phyloP scores from a whole-genome alignment of 768 basidiomycete genomes.

The Rhodotorula babjevae region DNA sequence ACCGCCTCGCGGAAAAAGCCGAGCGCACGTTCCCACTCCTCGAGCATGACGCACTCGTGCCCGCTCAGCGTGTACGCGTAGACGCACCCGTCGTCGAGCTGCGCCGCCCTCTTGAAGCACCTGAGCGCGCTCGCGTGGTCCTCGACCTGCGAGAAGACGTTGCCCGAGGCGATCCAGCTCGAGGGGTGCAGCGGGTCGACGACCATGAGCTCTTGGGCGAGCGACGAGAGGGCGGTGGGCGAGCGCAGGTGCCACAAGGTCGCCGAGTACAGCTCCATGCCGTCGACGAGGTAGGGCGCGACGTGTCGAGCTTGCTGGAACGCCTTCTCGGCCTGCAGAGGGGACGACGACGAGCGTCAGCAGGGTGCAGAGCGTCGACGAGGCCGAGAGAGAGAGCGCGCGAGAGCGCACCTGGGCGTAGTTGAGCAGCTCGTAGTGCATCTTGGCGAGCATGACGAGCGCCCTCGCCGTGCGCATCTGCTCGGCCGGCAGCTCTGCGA shows the following conservation, averaged over 20 bases:
- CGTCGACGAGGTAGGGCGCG: conserved; percentile 82
- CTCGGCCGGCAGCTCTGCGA: conserved; percentile 67
- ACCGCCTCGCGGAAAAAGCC: conserved; percentile 87
- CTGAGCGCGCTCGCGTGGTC: conserved; percentile 87
- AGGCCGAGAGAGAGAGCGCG: conserved; percentile 4
- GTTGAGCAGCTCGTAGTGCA: conserved; percentile 82
- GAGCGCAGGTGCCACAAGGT: conserved; percentile 89
- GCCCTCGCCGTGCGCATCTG: conserved; percentile 74
- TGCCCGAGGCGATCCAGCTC: conserved; percentile 95
- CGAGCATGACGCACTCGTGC: conserved; percentile 86
- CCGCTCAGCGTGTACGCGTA: conserved; percentile 96
- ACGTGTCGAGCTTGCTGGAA: conserved; percentile 74
- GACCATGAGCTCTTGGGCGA: conserved; percentile 85
- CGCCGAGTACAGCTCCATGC: conserved; percentile 96
- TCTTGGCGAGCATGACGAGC: conserved; percentile 74
- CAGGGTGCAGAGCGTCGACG: no score
- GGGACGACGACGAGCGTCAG: neutral
- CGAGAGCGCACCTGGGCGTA: conserved; percentile 68
- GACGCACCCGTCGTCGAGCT: conserved; percentile 57
- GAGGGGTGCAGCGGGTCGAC: conserved; percentile 76
- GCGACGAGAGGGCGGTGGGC: conserved; percentile 76
- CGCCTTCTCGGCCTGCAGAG: conserved; percentile 75
- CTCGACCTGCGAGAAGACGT: conserved; percentile 78
- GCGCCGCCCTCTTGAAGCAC: conserved; percentile 86
- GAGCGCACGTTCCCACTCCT: conserved; percentile 87